Conservation (phyloP, 108 stramenopile species). For the Cyclotella cryptica region DNA sequence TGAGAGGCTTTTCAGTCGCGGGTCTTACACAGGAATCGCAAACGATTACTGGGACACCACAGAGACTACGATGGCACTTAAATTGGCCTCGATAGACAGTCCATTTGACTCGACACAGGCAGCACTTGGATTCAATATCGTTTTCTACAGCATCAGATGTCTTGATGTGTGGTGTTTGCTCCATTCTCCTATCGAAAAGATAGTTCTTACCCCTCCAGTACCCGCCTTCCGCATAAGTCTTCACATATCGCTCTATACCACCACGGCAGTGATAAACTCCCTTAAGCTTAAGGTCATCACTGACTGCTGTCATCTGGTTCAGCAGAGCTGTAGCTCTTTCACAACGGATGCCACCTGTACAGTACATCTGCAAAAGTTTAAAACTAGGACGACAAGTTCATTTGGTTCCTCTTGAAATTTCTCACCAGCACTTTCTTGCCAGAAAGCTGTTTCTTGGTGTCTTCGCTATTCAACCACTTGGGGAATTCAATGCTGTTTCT, state of each 20-base stretch:
- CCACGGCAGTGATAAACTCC: slow-evolving; percentile 82
- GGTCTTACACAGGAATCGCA: slow-evolving; percentile 45
- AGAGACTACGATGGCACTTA: slow-evolving; percentile 55
- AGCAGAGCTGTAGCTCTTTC: slow-evolving; percentile 82
- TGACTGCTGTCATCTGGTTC: slow-evolving; percentile 65
- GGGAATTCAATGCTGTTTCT: slow-evolving; percentile 77
- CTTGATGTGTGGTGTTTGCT: slow-evolving; percentile 64
- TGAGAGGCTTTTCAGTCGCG: slow-evolving; percentile 30
- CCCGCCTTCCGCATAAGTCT: slow-evolving; percentile 78
- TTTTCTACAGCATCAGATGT: slow-evolving; percentile 48
- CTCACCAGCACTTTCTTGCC: slow-evolving; percentile 68
- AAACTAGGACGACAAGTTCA: neutral
- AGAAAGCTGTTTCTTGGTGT: slow-evolving; percentile 68
- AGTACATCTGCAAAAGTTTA: slow-evolving; percentile 61
- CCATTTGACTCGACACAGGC: slow-evolving; percentile 59
- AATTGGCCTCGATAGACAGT: slow-evolving; percentile 62
- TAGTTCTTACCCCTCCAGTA: slow-evolving; percentile 88
- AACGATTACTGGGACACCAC: slow-evolving; percentile 85
- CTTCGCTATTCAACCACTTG: slow-evolving; percentile 69
- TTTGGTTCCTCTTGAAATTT: neutral
- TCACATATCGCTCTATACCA: slow-evolving; percentile 72
- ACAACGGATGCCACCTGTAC: slow-evolving; percentile 74
- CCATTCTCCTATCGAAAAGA: slow-evolving; percentile 83
- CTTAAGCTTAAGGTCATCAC: slow-evolving; percentile 45
- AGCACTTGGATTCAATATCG: slow-evolving; percentile 61